Evolutionary conservation across 2,329 filamentous ascomycete genomes (phyloP).

Genomic region (Fusarium piperis): DNA sequence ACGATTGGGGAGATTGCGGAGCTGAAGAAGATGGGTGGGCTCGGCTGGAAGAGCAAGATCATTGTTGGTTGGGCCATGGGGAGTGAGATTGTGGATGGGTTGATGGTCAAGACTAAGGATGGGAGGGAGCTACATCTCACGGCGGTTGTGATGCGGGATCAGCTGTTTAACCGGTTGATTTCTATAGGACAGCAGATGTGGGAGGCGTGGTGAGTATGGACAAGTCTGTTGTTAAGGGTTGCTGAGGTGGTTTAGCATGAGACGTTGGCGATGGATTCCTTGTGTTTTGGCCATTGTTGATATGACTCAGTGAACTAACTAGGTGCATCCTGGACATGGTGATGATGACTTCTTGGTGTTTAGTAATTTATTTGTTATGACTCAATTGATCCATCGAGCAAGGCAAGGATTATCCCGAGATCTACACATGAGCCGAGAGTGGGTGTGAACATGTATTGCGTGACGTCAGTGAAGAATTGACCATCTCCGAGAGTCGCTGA

Average conservation of each 20-base stretch:
- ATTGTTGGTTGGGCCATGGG: slow-evolving; percentile 83
- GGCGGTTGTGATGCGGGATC: slow-evolving; percentile 76
- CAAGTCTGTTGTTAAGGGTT: not conserved
- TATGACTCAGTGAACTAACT: not conserved
- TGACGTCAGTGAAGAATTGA: not conserved
- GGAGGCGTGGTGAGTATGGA: slow-evolving; percentile 71
- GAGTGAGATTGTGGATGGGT: slow-evolving; percentile 77
- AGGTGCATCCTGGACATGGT: not conserved
- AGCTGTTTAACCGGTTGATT: slow-evolving; percentile 82
- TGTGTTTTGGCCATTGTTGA: not conserved
- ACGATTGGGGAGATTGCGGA: slow-evolving; percentile 76
- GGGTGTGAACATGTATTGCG: not conserved
- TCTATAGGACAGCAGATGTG: slow-evolving; percentile 85
- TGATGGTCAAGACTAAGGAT: slow-evolving; percentile 70
- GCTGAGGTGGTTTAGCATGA: not conserved
- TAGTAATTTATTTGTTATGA: not conserved
- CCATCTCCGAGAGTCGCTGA: not conserved
- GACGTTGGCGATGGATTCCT: slow-evolving; percentile 4
- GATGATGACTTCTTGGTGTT: not conserved
- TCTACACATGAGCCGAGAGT: not conserved
- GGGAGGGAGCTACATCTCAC: slow-evolving; percentile 71
- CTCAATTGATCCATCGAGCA: not conserved
- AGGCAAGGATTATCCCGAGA: slow-evolving; percentile 1
- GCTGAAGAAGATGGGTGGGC: slow-evolving; percentile 80
- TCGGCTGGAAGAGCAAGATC: slow-evolving; percentile 87